Conservation (phyloP, 148 eudicot species). For the Fallopia convolvulus region DNA sequence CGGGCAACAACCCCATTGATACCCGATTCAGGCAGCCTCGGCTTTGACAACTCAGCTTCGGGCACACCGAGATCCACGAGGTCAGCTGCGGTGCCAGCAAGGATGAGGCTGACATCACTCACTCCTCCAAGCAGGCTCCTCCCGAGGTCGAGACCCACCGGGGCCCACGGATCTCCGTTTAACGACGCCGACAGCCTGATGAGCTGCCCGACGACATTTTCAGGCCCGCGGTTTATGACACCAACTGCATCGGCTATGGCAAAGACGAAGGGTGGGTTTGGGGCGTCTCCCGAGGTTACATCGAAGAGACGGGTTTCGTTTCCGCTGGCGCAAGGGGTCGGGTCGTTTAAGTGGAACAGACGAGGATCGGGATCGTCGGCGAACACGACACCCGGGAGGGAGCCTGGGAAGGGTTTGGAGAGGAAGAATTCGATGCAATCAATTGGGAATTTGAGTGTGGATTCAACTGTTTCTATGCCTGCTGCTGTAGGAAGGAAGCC, state of each 20-base stretch:
- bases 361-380: conserved; percentile 18
- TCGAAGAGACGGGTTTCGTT: conserved; percentile 76
- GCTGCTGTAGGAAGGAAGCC: conserved; percentile 76
- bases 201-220: conserved; percentile 74
- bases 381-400: conserved; percentile 22
- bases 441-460: conserved; percentile 58
- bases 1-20: conserved; percentile 39
- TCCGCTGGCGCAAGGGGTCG: conserved; percentile 51
- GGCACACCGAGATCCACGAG: conserved; percentile 66
- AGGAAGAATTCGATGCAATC: conserved; percentile 45
- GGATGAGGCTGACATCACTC: conserved; percentile 25
- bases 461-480: conserved; percentile 81
- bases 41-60: conserved; percentile 37
- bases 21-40: conserved; percentile 29
- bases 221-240: conserved; percentile 68
- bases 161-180: conserved; percentile 23
- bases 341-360: conserved; percentile 80
- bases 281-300: conserved; percentile 32
- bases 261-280: conserved; percentile 41
- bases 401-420: conserved; percentile 37
- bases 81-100: conserved; percentile 37
- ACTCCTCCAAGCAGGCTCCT: conserved; percentile 51
- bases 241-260: conserved; percentile 67
- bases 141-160: conserved; percentile 32
- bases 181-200: conserved; percentile 75